phyloP scores from a whole-genome alignment of 805 yeast species.

The Danielozyma ontarioensis region DNA sequence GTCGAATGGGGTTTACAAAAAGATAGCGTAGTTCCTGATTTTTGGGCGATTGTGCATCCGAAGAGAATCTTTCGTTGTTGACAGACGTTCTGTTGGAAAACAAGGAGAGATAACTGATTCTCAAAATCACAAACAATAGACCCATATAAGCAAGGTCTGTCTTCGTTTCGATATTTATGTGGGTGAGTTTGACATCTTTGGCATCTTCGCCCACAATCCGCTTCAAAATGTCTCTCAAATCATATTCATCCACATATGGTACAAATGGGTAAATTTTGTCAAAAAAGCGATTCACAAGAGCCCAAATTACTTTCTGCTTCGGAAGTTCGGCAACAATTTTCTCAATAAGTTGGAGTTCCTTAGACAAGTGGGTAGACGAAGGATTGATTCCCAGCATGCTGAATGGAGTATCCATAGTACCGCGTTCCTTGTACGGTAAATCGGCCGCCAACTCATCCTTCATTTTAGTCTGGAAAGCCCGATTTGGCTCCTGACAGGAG shows the following conservation, averaged over 20 bases:
- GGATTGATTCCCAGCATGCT: no score
- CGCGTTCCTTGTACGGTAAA: slow-evolving; percentile 14
- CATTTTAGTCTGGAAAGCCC: background rate
- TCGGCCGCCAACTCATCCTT: background rate
- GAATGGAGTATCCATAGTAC: slow-evolving; percentile 39
- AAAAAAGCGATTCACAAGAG: slow-evolving; percentile 55
- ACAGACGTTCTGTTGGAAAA: slow-evolving; percentile 9
- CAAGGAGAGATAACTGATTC: slow-evolving; percentile 53
- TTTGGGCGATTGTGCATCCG: slow-evolving; percentile 1
- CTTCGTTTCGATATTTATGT: slow-evolving; percentile 28
- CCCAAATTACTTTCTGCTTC: slow-evolving; percentile 48
- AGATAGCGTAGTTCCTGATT: slow-evolving; percentile 8
- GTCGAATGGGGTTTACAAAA: slow-evolving; percentile 11
- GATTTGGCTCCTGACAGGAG: background rate
- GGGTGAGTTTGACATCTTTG: slow-evolving; percentile 2
- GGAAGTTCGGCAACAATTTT: slow-evolving; percentile 46
- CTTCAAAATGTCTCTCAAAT: slow-evolving; percentile 38
- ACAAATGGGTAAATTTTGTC: slow-evolving; percentile 55
- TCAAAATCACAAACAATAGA: slow-evolving; percentile 44
- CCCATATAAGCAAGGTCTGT: slow-evolving; percentile 48
- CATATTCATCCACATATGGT: slow-evolving; percentile 61
- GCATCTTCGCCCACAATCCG: slow-evolving; percentile 32
- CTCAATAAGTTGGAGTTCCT: slow-evolving; percentile 34
- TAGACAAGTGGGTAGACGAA: no score
- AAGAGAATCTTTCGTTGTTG: slow-evolving; percentile 6